Base-by-base conservation (phyloP, 1,284 basidiomycete species). In the Cutaneotrichosporon cutaneum region DNA sequence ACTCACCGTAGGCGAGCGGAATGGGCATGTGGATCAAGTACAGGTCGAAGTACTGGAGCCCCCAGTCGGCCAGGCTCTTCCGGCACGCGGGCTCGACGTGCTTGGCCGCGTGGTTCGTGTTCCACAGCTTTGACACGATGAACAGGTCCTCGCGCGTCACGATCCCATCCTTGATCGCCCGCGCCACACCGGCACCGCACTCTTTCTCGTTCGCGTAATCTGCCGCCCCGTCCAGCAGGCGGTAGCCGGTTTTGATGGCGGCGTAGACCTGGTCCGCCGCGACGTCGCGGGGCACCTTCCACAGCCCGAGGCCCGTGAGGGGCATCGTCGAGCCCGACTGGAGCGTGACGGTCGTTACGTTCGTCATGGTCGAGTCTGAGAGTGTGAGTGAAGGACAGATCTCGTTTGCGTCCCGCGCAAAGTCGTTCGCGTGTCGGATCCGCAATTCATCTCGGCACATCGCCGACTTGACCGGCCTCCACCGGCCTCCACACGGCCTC, bases 21-120 rank as follows among this genome's bases (percentile, higher is more conserved):
- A 56, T 60, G 0, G 88, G 87, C 66, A 80, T 82, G 74, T 94
- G 91, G 61, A 94, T 83, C 56, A 93, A 82, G 79, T 86, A 79
- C 14, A 78, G 58, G 58, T 80, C 89, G 59, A 93, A 89, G 60
- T 90, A 86, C 55, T 86, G 83, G 50, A 61, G 30, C 22, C 88
- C 88, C 90, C 90, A 92, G 67, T 85, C 82, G 4, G 78, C 78
- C 8, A 65, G 47, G 10, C 24, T 30, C 54, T 58, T 54, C 21
- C 58, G 36, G 21, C 54, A 48, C 5, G 60, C 60, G 16, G 55
- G 50, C 58, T 65, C 64, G 51, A 65, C 64, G 14, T 62, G 56
- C 42, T 60, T 44, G 11, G 47, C 57, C 0, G 54, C 58, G 56
- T 66, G 64, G 59, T 63, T 89, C 7, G 88, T 89, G 79, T 90